Evolutionary conservation across 2,329 filamentous ascomycete genomes (phyloP).

Genomic region (Neopestalotiopsis sp.): DNA sequence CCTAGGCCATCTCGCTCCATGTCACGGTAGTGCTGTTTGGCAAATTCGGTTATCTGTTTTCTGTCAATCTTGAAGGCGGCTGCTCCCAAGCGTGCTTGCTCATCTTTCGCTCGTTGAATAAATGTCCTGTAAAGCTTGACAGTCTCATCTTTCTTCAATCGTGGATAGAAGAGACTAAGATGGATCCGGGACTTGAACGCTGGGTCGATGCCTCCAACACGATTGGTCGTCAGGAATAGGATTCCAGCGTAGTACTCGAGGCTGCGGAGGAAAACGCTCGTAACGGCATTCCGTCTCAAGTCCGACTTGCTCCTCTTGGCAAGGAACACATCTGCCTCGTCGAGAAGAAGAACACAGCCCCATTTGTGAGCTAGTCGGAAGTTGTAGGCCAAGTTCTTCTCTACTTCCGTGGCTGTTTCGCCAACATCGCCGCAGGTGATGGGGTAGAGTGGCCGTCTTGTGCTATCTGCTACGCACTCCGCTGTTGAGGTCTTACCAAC

Average conservation of each 20-base stretch:
- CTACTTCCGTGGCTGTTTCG: constrained; percentile 29
- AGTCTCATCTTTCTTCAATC: constrained; percentile 18
- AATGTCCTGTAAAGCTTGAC: neutral
- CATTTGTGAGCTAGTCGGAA: constrained; percentile 47
- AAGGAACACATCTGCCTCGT: constrained; percentile 36
- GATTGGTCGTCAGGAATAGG: constrained; percentile 28
- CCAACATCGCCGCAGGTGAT: constrained; percentile 37
- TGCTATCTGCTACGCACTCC: constrained; percentile 41
- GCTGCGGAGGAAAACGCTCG: constrained; percentile 23
- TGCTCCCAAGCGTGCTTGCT: neutral
- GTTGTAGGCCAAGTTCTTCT: constrained; percentile 28
- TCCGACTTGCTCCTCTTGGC: constrained; percentile 36
- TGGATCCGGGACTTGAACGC: constrained; percentile 31
- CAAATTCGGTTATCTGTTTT: constrained; percentile 19
- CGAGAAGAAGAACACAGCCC: constrained; percentile 38
- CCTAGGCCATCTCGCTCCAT: constrained; percentile 4
- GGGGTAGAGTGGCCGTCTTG: constrained; percentile 37
- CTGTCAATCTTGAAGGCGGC: constrained; percentile 20
- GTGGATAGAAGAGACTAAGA: constrained; percentile 24
- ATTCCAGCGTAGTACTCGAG: constrained; percentile 27
- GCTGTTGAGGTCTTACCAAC: constrained; percentile 46
- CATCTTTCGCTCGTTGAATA: neutral
- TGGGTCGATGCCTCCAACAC: constrained; percentile 26
- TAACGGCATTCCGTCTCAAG: constrained; percentile 21
- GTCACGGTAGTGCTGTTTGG: constrained; percentile 21